Conservation (phyloP, 83 land plant genomes). For the Picea abies region DNA sequence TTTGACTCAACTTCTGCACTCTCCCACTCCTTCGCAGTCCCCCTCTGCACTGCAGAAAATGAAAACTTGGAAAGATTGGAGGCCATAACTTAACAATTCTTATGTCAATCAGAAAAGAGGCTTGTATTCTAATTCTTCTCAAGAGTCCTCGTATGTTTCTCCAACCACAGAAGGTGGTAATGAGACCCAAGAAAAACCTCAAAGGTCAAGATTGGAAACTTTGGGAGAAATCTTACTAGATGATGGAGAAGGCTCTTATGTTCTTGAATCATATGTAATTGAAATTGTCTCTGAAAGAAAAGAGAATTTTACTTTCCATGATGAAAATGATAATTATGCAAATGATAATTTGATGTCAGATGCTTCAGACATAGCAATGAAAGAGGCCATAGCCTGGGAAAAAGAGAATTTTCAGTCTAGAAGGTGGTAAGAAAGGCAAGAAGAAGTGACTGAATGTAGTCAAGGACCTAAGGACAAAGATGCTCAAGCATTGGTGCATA, state of each 20-base stretch:
- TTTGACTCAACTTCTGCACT: too few species aligned
- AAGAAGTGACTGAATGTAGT: background rate
- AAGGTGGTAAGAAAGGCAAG: background rate
- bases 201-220: background rate
- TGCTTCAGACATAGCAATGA: constrained; percentile 13
- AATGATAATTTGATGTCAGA: constrained; percentile 1
- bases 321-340: background rate
- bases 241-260: background rate
- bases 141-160: background rate
- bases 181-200: constrained; percentile 9
- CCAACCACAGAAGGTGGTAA: background rate
- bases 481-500: background rate
- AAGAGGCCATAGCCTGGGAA: constrained; percentile 21
- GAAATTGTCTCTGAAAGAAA: constrained; percentile 1
- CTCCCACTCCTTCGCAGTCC: background rate
- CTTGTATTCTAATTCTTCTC: background rate
- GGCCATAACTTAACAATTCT: background rate
- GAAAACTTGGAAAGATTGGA: constrained; percentile 10
- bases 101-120: background rate
- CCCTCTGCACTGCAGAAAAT: background rate
- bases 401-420: constrained; percentile 16
- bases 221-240: background rate
- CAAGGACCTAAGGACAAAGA: constrained; percentile 8
- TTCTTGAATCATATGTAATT: constrained; percentile 7
- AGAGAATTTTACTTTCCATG: background rate